Evolutionary conservation across 2,329 filamentous ascomycete species (phyloP).

Genomic region (Fusarium chaquense): DNA sequence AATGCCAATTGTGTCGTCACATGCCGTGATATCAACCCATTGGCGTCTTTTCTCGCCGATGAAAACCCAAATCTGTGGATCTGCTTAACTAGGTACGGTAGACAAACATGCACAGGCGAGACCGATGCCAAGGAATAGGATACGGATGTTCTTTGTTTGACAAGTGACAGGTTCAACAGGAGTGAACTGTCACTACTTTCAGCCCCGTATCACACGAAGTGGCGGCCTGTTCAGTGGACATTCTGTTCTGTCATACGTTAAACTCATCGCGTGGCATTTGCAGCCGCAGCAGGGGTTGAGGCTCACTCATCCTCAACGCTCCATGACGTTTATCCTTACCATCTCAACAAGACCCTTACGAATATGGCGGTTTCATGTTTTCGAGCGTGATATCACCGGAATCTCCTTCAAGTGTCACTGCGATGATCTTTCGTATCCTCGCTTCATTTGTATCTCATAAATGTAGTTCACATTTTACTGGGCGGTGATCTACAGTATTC

Average conservation of each 20-base stretch:
- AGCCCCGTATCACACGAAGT: conserved; percentile 24
- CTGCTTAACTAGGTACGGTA: conserved; percentile 8
- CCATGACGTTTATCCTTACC: conserved; percentile 28
- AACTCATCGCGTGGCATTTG: conserved; percentile 40
- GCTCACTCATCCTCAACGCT: conserved; percentile 14
- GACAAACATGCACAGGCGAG: conserved; percentile 24
- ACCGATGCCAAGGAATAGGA: conserved; percentile 39
- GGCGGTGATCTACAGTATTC: not conserved
- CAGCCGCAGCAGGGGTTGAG: conserved; percentile 26
- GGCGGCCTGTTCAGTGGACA: conserved; percentile 8
- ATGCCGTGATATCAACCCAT: conserved; percentile 20
- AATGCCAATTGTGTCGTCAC: conserved; percentile 33
- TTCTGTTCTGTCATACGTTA: conserved; percentile 25
- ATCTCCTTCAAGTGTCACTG: conserved; percentile 9
- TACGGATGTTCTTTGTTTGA: conserved; percentile 27
- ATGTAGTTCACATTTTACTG: conserved; percentile 25
- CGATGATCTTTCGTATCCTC: conserved; percentile 22
- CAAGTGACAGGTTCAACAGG: conserved; percentile 1
- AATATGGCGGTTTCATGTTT: conserved; percentile 38
- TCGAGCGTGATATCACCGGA: conserved; percentile 35
- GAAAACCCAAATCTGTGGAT: conserved; percentile 46
- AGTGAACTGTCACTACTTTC: conserved; percentile 5
- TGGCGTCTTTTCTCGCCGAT: conserved; percentile 18
- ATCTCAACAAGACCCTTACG: conserved; percentile 19
- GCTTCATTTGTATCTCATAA: conserved; percentile 35